Evolutionary conservation across 352 stramenopile species (phyloP), one percentile per base, ranked within the genome.

Genomic region (Plasmopara viticola): DNA sequence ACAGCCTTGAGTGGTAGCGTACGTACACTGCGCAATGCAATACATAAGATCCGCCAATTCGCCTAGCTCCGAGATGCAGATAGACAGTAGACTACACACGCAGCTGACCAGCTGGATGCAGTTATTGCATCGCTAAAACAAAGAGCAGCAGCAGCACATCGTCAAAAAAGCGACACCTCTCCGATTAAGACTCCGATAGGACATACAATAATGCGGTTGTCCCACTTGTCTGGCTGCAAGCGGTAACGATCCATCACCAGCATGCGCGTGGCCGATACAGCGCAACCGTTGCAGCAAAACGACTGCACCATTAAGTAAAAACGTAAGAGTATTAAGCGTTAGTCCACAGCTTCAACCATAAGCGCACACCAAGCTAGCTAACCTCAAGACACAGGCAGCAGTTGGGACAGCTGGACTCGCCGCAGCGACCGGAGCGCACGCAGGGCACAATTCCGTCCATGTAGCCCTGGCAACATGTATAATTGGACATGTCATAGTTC

Each of bases 401-500:
- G 50, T 93, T 84, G 37, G 92, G 92, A 53, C 87, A 97, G 18
- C 61, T 79, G 9, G 73, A 66, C 64, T 98, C 92, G 34, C 90
- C 82, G 50, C 90, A 86, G 10, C 84, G 60, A 4, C 92, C 92
- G 2, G 88, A 83, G 53, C 88, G 71, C 31, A 86, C 51, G 62
- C 90, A 96, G 35, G 83, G 94, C 52, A 95, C 87, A 18, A 94
- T 74, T 51, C 80, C 78, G 44, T 94, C 85, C 69, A 97, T 95
- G 66, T 96, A 96, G 9, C 88, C 86, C 67, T 97, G 90, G 64
- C 90, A 97, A 68, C 89, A 97, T 43, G 64, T 73, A 68, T 97
- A 98, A 43, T 97, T 95, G 45, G 56, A 74, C 92, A 96, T 97
- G 56, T 95, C 90, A 18, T 81, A 77, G 62, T 95, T 91, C 7